Evolutionary conservation across 768 basidiomycete genomes (phyloP).

Genomic region (Termitomyces sp.): DNA sequence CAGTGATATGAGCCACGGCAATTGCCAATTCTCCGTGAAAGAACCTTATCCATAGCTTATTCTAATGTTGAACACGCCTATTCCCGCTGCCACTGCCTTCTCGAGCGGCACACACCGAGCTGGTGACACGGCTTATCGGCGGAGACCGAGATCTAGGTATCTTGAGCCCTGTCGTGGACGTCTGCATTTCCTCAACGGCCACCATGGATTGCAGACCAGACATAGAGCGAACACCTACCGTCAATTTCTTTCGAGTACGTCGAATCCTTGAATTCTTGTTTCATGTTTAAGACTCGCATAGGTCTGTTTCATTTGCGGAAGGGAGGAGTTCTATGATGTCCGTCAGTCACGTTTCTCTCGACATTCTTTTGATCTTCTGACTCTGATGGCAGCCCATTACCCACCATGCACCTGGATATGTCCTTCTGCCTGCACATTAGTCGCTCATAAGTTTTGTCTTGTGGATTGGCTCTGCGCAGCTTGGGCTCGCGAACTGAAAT

Average conservation of each 20-base stretch:
- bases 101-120: not conserved
- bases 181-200: not conserved
- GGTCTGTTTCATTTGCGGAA: slow-evolving; percentile 79
- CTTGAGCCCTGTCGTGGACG: no score
- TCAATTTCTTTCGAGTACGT: slow-evolving; percentile 27
- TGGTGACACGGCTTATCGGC: not conserved
- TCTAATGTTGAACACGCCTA: no score
- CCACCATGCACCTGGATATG: slow-evolving; percentile 68
- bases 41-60: no score
- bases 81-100: no score
- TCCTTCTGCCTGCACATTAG: slow-evolving; percentile 75
- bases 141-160: no score
- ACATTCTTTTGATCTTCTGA: not conserved
- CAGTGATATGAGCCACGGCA: no score
- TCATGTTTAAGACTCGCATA: slow-evolving; percentile 17
- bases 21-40: no score
- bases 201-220: slow-evolving; percentile 4
- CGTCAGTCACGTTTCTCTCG: slow-evolving; percentile 25
- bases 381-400: slow-evolving; percentile 34
- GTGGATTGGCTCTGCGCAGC: slow-evolving; percentile 69
- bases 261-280: not conserved
- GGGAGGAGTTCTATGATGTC: slow-evolving; percentile 56
- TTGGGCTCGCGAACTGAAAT: slow-evolving; percentile 54
- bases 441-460: slow-evolving; percentile 79
- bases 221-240: slow-evolving; percentile 19